Evolutionary conservation across 805 yeast genomes (phyloP).

Genomic region (Grigorovia humatica): DNA sequence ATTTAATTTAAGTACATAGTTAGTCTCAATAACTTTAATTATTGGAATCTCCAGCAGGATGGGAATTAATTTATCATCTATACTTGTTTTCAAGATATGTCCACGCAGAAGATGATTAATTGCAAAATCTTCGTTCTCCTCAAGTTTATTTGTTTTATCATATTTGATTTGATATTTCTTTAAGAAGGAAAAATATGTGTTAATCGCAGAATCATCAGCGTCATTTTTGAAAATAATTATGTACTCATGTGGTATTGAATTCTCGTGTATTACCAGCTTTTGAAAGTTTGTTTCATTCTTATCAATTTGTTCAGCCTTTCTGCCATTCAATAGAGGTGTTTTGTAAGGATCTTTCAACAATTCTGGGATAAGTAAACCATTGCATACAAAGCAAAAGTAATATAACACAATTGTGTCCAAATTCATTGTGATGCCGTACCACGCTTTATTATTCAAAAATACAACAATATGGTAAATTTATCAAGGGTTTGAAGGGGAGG

Average conservation of each 20-base stretch:
- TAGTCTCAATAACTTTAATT: constrained; percentile 2
- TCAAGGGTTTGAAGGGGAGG: too few species aligned
- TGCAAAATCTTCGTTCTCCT: background rate
- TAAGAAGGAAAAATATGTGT: background rate
- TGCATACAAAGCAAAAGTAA: too few species aligned
- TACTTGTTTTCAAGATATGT: background rate
- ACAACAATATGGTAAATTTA: too few species aligned
- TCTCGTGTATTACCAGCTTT: background rate
- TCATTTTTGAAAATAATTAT: background rate
- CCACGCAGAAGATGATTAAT: background rate
- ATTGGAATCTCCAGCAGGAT: background rate
- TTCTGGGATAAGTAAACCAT: background rate
- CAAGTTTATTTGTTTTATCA: background rate
- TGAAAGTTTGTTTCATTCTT: background rate
- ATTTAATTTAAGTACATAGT: constrained; percentile 1
- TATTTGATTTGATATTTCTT: background rate
- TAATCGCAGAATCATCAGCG: too few species aligned
- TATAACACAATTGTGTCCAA: too few species aligned
- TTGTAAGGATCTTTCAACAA: background rate
- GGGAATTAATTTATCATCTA: background rate
- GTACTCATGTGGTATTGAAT: background rate
- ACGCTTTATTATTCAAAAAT: too few species aligned
- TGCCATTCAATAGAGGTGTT: background rate
- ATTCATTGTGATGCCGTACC: too few species aligned
- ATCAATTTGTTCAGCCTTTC: background rate